A percentile compares a stretch with the other conserved stretches of the same genome.
Conservation (phyloP, 495 filamentous ascomycete species). For the Hypoxylon rickii region DNA sequence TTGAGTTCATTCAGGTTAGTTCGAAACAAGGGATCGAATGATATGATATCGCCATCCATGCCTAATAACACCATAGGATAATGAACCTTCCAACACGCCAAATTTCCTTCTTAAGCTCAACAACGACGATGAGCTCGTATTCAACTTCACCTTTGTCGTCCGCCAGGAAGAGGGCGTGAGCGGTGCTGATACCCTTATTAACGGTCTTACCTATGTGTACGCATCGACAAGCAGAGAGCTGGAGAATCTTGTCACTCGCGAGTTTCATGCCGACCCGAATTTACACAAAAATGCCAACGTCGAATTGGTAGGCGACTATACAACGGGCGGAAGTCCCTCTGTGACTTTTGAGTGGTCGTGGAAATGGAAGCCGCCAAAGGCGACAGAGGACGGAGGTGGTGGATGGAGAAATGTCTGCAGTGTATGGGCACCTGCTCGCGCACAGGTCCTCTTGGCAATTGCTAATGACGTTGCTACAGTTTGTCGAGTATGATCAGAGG, state of each 20-base stretch:
- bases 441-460: constrained; percentile 6
- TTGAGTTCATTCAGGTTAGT: constrained; percentile 92
- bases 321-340: constrained; percentile 76
- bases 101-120: constrained; percentile 82
- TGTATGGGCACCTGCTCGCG: constrained; percentile 47
- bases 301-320: constrained; percentile 84
- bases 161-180: constrained; percentile 67
- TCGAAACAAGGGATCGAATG: neutral
- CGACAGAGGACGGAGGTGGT: constrained; percentile 78
- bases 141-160: constrained; percentile 89
- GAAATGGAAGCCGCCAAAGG: constrained; percentile 93
- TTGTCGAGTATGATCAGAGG: constrained; percentile 94
- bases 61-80: constrained; percentile 63
- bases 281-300: constrained; percentile 97
- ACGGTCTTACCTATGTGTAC: constrained; percentile 89
- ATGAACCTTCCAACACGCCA: constrained; percentile 68
- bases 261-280: constrained; percentile 97
- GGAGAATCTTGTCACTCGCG: constrained; percentile 89
- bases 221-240: constrained; percentile 83
- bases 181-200: constrained; percentile 73
- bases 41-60: neutral
- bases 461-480: constrained; percentile 52
- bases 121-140: constrained; percentile 88
- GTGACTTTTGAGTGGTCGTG: constrained; percentile 94
- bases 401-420: constrained; percentile 97